Evolutionary conservation across 139 green algal genomes (phyloP).

Genomic region (Chlorella sp.): DNA sequence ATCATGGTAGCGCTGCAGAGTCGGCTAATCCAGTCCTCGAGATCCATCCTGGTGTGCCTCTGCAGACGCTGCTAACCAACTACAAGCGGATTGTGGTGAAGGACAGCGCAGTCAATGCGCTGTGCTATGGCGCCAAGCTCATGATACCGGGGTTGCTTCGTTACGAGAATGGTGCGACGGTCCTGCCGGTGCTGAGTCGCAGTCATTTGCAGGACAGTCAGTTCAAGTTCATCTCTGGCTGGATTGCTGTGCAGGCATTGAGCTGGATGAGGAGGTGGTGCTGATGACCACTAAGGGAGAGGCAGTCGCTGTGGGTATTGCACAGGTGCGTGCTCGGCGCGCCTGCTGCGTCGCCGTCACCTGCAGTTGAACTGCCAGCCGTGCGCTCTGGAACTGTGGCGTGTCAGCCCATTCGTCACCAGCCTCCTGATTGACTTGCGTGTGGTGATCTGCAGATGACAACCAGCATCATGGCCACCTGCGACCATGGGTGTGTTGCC

Average conservation of each 20-base stretch:
- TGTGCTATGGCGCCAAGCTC: conserved; percentile 99
- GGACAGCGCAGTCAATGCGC: conserved; percentile 97
- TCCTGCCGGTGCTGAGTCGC: not conserved
- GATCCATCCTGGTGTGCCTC: not conserved
- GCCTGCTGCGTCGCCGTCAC: not conserved
- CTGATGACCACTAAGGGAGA: conserved; percentile 99
- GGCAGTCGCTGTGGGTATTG: conserved; percentile 94
- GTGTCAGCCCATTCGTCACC: too few relatives aligned
- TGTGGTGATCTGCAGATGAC: conserved; percentile 97
- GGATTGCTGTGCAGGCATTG: conserved; percentile 63
- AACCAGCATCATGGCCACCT: conserved; percentile 93
- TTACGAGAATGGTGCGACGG: conserved; percentile 73
- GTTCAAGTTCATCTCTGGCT: too few relatives aligned
- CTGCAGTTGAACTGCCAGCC: too few relatives aligned
- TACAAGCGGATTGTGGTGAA: conserved; percentile 99
- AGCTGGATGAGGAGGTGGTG: conserved; percentile 96
- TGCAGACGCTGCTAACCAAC: conserved; percentile 85
- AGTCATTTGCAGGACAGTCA: too few relatives aligned
- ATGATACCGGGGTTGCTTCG: conserved; percentile 97
- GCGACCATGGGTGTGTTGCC: conserved; percentile 95
- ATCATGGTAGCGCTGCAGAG: too few relatives aligned
- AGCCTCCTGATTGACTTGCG: too few relatives aligned
- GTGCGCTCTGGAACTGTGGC: too few relatives aligned
- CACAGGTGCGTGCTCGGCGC: conserved; percentile 34
- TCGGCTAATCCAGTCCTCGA: too few relatives aligned